Conservation (phyloP, 1,284 basidiomycete species). For the Pisolithus thermaeus region DNA sequence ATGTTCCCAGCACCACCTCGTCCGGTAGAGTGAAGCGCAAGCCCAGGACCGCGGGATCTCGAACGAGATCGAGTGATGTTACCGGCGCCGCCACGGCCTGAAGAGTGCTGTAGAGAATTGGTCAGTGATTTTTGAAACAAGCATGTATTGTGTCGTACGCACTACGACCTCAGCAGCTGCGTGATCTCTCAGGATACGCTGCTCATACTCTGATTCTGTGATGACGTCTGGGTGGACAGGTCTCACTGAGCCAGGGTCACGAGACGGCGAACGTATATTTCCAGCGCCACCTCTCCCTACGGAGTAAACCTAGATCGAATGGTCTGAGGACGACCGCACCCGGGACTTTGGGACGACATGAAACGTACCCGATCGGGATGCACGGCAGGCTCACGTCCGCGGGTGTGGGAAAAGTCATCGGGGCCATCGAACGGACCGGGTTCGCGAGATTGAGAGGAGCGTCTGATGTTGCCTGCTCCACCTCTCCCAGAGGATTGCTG, state of each 20-base stretch:
- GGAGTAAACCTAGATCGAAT: conserved; percentile 40
- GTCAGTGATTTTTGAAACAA: neutral
- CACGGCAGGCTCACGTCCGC: conserved; percentile 51
- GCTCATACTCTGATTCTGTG: conserved; percentile 32
- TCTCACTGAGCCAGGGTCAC: conserved; percentile 34
- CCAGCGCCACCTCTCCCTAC: conserved; percentile 76
- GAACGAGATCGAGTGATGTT: conserved; percentile 29
- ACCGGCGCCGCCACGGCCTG: conserved; percentile 26
- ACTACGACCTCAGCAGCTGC: conserved; percentile 35
- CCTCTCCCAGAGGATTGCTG: conserved; percentile 62
- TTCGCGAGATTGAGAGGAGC: conserved; percentile 38
- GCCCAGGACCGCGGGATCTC: conserved; percentile 28
- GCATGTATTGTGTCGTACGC: conserved; percentile 12
- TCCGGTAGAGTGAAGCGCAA: conserved; percentile 45
- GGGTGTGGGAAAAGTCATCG: conserved; percentile 36
- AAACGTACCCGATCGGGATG: conserved; percentile 30
- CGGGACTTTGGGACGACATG: neutral
- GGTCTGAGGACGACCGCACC: neutral
- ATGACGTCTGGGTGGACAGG: conserved; percentile 22
- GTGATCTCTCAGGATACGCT: conserved; percentile 39
- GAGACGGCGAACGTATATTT: conserved; percentile 71
- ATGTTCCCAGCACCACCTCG: conserved; percentile 70
- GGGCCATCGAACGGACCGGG: conserved; percentile 30
- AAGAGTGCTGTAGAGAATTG: conserved; percentile 40
- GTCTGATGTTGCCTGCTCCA: conserved; percentile 61